These are phyloP conservation scores for Trichophyton benhamiae DNA, from an alignment of 2,329 filamentous ascomycete genomes.

Conservation along the genomic window DNA sequence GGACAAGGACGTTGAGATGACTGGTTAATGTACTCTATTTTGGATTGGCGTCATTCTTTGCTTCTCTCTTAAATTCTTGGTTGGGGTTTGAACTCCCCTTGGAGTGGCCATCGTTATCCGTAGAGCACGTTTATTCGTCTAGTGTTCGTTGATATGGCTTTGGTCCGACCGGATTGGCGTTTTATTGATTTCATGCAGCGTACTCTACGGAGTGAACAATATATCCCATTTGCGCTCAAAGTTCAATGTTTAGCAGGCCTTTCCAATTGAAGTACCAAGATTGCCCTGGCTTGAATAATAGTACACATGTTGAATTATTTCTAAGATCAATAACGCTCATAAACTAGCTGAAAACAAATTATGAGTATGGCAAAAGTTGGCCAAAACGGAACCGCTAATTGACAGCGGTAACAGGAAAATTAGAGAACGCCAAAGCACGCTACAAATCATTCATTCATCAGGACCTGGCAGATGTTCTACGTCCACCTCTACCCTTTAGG, in stretches of 20 bases:
- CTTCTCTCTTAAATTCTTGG: not conserved
- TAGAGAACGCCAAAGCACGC: not conserved
- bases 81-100: not conserved
- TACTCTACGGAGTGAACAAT: not conserved
- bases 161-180: not conserved
- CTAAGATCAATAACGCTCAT: not conserved
- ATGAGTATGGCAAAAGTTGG: not conserved
- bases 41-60: conserved; percentile 5
- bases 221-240: not conserved
- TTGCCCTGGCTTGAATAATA: not conserved
- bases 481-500: not conserved
- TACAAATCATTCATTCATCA: not conserved
- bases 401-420: not conserved
- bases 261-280: not conserved
- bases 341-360: not conserved
- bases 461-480: not conserved
- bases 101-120: too few species aligned
- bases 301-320: not conserved
- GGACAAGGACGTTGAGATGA: not conserved
- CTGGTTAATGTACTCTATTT: not conserved
- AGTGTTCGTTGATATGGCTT: not conserved
- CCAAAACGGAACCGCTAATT: not conserved
- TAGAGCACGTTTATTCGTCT: too few species aligned
- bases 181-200: not conserved
- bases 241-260: not conserved